Base-by-base conservation (phyloP, 768 basidiomycete species). In the Coprinopsis sp. region DNA sequence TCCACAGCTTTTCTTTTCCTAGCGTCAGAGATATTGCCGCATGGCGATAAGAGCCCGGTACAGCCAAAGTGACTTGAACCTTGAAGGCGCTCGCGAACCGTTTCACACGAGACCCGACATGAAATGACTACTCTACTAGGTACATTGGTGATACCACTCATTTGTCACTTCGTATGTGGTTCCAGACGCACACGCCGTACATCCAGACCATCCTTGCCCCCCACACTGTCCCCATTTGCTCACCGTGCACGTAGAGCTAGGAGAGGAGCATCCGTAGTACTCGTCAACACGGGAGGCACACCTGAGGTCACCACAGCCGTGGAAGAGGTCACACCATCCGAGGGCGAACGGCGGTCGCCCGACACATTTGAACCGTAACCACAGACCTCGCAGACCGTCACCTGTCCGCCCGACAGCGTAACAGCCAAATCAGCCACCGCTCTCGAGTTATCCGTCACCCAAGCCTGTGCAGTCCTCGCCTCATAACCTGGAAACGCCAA, bases 371-470 rank as follows among this genome's bases (percentile, higher is more conserved):
- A 1, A 53, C 49, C 14, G 52, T 46, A 12, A 53, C 44, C 4
- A 53, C 48, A 33, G 52, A 33, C 4, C 48, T 30, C 16, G 52
- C 47, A 12, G 48, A 50, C 48, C 11, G 52, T 53, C 13, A 50
- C 49, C 28, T 37, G 37, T 27, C 44, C 41, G 33, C 33, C 44
- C 25, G 52, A 42, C 25, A 53, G 21, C 8, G 37, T 50, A 10
- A 43, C 49, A 13, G 44, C 24, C 34, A 49, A 34, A 33, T 34
- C 23, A 3, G 52, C 48, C 12, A 50, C 48, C 14, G 44, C 36
- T 18, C 49, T 22, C 12, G 22, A 46, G 25, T 53, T 53, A 22
- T 53, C 52, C 12, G 52, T 53, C 7, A 50, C 44, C 13, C 33
- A 53, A 1, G 52, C 48, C 38, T 39, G 28, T 2, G 52, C 43